Evolutionary conservation across 176 grass and related monocot species (phyloP), one percentile per base, ranked within the genome.

Genomic region (Puya raimondii): DNA sequence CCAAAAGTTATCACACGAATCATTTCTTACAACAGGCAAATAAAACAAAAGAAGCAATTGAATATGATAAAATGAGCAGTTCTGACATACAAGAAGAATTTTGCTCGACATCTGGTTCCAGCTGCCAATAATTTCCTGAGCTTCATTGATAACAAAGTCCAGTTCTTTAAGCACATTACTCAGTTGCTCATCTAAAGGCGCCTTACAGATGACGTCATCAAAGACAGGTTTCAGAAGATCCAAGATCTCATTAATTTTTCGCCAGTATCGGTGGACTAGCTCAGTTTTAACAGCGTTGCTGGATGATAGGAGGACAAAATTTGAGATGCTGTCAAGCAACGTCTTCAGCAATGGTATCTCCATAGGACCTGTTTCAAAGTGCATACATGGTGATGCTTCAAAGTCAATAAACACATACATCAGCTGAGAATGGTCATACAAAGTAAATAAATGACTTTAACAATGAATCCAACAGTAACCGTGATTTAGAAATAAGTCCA

Each of bases 101-200:
- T 90, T 99, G 83, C 90, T 94, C 64, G 80, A 90, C 50, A 88
- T 85, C 68, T 82, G 85, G 74, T 99, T 82, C 90, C 90, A 99
- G 72, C 79, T 91, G 54, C 64, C 80, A 84, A 99, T 66, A 82
- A 88, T 63, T 47, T 80, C 75, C 57, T 65, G 75, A 76, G 87
- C 80, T 72, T 82, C 78, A 48, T 76, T 82, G 50, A 93, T 70
- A 80, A 76, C 82, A 78, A 67, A 84, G 77, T 85, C 71, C 66
- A 70, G 72, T 63, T 83, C 77, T 67, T 67, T n/a, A 26, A 67
- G n/a, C 65, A 67, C 26, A 5, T 49, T 47, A 48, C n/a, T 67
- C 29, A 67, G 65, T n/a, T 67, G n/a, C 65, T 47, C 65, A 67
- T 67, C 27, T 67, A n/a, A n/a, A 10, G 29, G 17, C 47, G 48